Evolutionary conservation across 495 filamentous ascomycete species (phyloP).

Genomic region (Chaetomidium leptoderma): DNA sequence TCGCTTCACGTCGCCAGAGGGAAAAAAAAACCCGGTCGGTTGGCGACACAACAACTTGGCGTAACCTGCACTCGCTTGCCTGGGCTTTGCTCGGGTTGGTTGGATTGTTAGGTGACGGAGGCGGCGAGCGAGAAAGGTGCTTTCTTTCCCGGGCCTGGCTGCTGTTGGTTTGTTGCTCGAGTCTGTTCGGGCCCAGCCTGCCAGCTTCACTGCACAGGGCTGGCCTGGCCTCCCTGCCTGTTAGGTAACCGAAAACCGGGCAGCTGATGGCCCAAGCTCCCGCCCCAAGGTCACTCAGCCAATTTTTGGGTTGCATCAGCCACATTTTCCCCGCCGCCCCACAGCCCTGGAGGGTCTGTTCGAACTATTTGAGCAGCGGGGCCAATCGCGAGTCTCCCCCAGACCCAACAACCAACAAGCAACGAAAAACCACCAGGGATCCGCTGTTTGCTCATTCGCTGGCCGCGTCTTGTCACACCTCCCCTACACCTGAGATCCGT

Average conservation of each 20-base stretch:
- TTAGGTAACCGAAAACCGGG: constrained; percentile 9
- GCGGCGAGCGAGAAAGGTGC: constrained; percentile 1
- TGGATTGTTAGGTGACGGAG: constrained; percentile 8
- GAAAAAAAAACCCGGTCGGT: background rate
- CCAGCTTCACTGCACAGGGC: background rate
- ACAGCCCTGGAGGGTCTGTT: background rate
- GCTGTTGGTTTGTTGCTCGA: constrained; percentile 11
- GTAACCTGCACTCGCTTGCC: constrained; percentile 1
- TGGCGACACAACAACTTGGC: background rate
- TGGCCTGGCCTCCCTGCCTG: no score
- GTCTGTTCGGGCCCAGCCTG: no score
- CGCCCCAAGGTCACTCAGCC: background rate
- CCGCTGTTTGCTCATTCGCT: background rate
- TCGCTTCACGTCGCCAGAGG: background rate
- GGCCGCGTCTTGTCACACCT: background rate
- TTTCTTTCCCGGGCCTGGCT: background rate
- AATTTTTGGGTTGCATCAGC: constrained; percentile 1
- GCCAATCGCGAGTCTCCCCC: background rate
- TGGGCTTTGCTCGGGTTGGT: background rate
- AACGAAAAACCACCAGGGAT: background rate
- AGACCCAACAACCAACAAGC: background rate
- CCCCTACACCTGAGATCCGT: constrained; percentile 4
- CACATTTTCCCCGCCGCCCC: background rate
- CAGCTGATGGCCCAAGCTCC: constrained; percentile 11
- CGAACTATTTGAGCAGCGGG: background rate